Evolutionary conservation across 306 rosid genomes (phyloP).

Genomic region (Delonix regia): DNA sequence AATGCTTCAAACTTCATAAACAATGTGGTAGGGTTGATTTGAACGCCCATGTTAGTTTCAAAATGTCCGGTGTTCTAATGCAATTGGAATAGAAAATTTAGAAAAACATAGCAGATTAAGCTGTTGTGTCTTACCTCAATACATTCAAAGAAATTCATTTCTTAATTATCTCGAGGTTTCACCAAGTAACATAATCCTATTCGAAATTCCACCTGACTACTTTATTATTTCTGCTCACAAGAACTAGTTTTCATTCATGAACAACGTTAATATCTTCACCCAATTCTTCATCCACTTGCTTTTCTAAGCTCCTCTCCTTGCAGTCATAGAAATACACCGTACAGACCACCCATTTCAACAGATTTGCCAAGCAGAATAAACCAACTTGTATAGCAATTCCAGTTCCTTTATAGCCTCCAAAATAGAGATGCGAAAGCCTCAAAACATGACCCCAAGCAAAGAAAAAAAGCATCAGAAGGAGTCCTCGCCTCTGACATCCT

Average conservation of each 20-base stretch:
- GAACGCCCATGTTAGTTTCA: not conserved
- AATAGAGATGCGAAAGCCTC: slow-evolving; percentile 44
- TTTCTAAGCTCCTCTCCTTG: slow-evolving; percentile 40
- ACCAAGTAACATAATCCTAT: not conserved
- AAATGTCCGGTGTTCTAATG: not conserved
- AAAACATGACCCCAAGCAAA: slow-evolving; percentile 48
- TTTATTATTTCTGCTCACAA: not conserved
- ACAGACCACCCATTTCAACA: slow-evolving; percentile 59
- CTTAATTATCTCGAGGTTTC: not conserved
- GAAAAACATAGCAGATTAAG: not conserved
- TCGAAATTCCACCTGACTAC: slow-evolving; percentile 3
- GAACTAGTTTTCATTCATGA: slow-evolving; percentile 13
- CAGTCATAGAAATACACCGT: slow-evolving; percentile 54
- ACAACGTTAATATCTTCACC: slow-evolving; percentile 27
- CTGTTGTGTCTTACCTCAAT: not conserved
- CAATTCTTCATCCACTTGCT: slow-evolving; percentile 44
- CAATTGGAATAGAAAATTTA: not conserved
- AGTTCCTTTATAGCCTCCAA: slow-evolving; percentile 42
- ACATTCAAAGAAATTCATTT: not conserved
- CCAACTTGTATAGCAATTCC: slow-evolving; percentile 40
- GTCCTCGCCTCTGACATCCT: slow-evolving; percentile 44
- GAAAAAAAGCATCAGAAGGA: slow-evolving; percentile 58
- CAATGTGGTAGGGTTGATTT: not conserved
- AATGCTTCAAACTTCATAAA: not conserved
- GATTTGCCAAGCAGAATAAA: slow-evolving; percentile 48